Evolutionary conservation across 139 green algal genomes (phyloP), one percentile per base, ranked within the genome.

Genomic region (Tetratostichococcus sp.): DNA sequence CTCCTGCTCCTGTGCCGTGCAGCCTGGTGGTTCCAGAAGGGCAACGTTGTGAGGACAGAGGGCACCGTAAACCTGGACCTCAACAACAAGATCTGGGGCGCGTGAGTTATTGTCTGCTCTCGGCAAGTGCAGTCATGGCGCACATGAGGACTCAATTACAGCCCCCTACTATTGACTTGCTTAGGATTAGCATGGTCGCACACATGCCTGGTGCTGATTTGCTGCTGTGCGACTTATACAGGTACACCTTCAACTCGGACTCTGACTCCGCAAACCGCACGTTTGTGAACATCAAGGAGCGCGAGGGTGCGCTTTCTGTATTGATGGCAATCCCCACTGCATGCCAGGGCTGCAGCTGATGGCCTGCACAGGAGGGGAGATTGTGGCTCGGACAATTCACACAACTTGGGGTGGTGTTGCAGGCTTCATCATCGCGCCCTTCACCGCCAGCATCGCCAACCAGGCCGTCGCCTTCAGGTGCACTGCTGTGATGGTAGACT

Each of bases 251-350:
- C 67, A 71, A 76, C 42, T 68, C 69, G 33, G 35, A 69, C 30
- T 35, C 57, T 16, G 57, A 78, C n/a, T 30, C 67, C 22, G 58
- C 43, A 30, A 79, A 78, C 72, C 74, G 72, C 35, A 82, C 77
- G 42, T 75, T 73, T 59, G 69, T 76, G 57, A 82, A 78, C 72
- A 59, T 82, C 57, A 78, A 69, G 72, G 77, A 82, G 77, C 77
- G 77, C 31, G 23, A 78, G 39, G 67, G n/a, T n/a, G n/a, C n/a
- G n/a, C n/a, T n/a, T n/a, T n/a, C n/a, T n/a, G n/a, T n/a, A n/a
- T n/a, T n/a, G n/a, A n/a, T n/a, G n/a, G n/a, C n/a, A n/a, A n/a
- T n/a, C n/a, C n/a, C n/a, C n/a, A n/a, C n/a, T n/a, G n/a, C n/a
- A n/a, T n/a, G n/a, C n/a, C n/a, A n/a, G n/a, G n/a, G n/a, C n/a